Evolutionary conservation across 371 early-diverging fungal genomes (phyloP), one percentile per base, ranked within the genome.

Genomic region (Funneliformis caledonium): DNA sequence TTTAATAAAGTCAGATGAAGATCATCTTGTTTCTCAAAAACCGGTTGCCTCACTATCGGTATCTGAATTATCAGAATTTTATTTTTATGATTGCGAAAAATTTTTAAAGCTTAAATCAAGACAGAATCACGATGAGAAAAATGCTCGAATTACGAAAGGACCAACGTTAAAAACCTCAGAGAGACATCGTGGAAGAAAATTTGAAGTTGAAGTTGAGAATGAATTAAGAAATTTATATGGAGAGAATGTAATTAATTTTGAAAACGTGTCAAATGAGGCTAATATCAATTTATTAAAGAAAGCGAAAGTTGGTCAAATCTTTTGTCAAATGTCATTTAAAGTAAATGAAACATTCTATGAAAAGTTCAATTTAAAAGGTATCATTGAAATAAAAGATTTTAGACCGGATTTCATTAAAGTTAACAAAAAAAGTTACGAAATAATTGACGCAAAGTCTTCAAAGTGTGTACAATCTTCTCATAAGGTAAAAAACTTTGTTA

Each of bases 391-490:
- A 4, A 52, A 45, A 19, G 7, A 33, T 4, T 85, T 86, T 70
- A 84, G 87, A 74, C 88, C 88, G 10, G 88, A 88, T 70, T 86
- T 88, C 37, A 62, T 88, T 9, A 80, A 80, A 26, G 81, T 88
- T 16, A 47, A 81, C 7, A 60, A 82, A 52, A 84, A 85, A 60
- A 70, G 80, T 5, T 31, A 59, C 6, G 52, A 75, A 22, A 83
- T 88, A 8, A 81, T 83, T 43, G 88, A 88, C 80, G 86, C 86
- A 11, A 88, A 88, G 56, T 83, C 86, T 11, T 84, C 87, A 11
- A 78, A 81, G 14, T 64, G 67, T 12, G 65, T 86, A 6, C 78
- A 78, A 2, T 45, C 68, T 9, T 82, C 85, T 2, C 88, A 88
- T 82, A 86, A 86, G 83, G 84, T 84, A 81, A 6, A 56, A 6